phyloP scores from a whole-genome alignment of 768 basidiomycete species.

The Boletus pseudopeckii region DNA sequence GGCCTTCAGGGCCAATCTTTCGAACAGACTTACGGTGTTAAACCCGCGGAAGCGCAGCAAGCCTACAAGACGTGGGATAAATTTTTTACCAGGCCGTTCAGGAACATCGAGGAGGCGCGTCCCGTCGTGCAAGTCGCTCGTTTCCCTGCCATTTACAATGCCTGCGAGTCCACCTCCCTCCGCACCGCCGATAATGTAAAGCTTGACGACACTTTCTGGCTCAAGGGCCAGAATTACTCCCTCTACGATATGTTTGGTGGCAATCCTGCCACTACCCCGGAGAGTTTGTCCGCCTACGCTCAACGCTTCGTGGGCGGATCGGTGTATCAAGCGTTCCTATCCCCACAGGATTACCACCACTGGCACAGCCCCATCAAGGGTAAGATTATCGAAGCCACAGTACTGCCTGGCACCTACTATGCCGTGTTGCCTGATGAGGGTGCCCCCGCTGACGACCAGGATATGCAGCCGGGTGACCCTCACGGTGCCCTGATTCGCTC shows the following conservation, averaged over 20 bases:
- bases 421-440: slow-evolving; percentile 14
- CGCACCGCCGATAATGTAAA: slow-evolving; percentile 35
- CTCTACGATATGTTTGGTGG: slow-evolving; percentile 48
- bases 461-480: slow-evolving; percentile 5
- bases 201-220: slow-evolving; percentile 49
- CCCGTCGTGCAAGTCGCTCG: not conserved
- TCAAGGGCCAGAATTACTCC: slow-evolving; percentile 59
- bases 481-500: slow-evolving; percentile 26
- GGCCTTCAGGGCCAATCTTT: not conserved
- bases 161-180: slow-evolving; percentile 53
- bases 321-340: slow-evolving; percentile 49
- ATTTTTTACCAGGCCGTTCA: slow-evolving; percentile 49
- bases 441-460: not conserved
- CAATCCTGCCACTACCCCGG: not conserved
- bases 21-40: not conserved
- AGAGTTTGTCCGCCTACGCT: slow-evolving; percentile 13
- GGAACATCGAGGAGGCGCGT: not conserved
- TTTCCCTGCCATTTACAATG: slow-evolving; percentile 37
- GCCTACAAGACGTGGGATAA: slow-evolving; percentile 41
- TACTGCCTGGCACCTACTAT: slow-evolving; percentile 9
- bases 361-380: not conserved
- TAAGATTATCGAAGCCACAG: not conserved
- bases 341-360: not conserved
- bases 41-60: not conserved
- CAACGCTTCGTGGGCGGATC: slow-evolving; percentile 45